phyloP scores from a whole-genome alignment of 176 grass and related monocot species.

The Carex cristatella region DNA sequence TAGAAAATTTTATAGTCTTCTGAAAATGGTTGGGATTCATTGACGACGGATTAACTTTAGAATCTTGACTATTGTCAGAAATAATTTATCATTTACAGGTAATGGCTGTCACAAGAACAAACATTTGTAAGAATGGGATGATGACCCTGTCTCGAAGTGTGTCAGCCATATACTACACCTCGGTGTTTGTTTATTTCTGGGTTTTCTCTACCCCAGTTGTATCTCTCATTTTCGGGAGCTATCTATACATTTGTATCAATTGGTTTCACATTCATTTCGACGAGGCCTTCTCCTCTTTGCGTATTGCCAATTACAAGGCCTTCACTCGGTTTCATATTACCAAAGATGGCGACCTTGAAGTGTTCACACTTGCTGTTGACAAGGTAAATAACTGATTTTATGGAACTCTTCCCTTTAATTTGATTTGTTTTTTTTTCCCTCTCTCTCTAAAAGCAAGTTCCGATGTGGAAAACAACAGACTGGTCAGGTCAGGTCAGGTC shows the following conservation, averaged over 20 bases:
- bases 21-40: neutral
- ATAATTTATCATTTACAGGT: constrained; percentile 34
- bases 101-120: constrained; percentile 68
- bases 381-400: constrained; percentile 47
- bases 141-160: constrained; percentile 54
- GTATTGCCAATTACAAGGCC: constrained; percentile 94
- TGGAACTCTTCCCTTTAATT: neutral
- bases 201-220: constrained; percentile 90
- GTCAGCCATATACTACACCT: constrained; percentile 71
- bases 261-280: constrained; percentile 98
- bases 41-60: neutral
- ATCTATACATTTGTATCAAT: constrained; percentile 91
- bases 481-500: neutral
- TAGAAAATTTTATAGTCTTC: neutral
- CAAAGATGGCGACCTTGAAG: constrained; percentile 67
- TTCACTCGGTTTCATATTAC: constrained; percentile 93
- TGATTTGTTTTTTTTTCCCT: neutral
- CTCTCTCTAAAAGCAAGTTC: neutral
- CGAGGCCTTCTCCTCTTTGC: constrained; percentile 92
- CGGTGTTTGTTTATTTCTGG: constrained; percentile 97
- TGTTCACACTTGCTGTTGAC: constrained; percentile 89
- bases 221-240: constrained; percentile 93
- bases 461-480: too few relatives aligned
- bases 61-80: neutral
- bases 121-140: constrained; percentile 65